Evolutionary conservation across 2,329 filamentous ascomycete genomes (phyloP), one percentile per base, ranked within the genome.

Genomic region (Sporothrix pseudoabietina): DNA sequence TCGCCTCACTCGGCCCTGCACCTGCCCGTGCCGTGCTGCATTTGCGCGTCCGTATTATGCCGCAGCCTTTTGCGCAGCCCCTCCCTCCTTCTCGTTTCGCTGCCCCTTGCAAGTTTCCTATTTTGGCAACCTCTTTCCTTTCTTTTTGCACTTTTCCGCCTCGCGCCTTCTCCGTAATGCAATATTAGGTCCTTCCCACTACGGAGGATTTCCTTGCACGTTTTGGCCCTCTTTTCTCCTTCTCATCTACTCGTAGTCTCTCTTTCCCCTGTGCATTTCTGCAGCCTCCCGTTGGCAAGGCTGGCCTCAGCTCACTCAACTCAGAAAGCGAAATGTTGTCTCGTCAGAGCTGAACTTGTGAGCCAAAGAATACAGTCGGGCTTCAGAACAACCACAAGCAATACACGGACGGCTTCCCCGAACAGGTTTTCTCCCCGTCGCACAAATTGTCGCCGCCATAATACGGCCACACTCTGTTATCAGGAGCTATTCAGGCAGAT

Each of bases 71-170:
- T 19, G 30, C 55, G 55, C 30, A 19, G 30, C 57, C 32, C 32
- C 14, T 49, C 14, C 59, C 35, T 41, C 39, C 35, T 22, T 47
- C 22, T 30, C 47, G 22, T 69, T 52, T 69, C 65, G 65, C 19
- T 54, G 44, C 30, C 65, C 59, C 65, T 69, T 69, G 65, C 44
- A 54, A 30, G 7, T 69, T 69, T 54, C 65, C 30, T 52, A 69
- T 69, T 54, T 69, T 52, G 30, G 65, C 14, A 39, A 7, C 14
- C 16, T 52, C 41, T 35, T 35, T 54, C 19, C 19, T 54, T n/a
- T 35, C 32, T 69, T 69, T 14, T n/a, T 44, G n/a, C 35, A 8
- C n/a, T 41, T 14, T 19, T 69, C 26, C 9, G 52, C 63, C 39
- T 66, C 41, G 41, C n/a, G 19, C 30, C 66, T 55, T 69, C 22